These are phyloP conservation scores for Staphylotrichum tortipilum DNA, from an alignment of 495 filamentous ascomycete genomes.

Conservation along the genomic window DNA sequence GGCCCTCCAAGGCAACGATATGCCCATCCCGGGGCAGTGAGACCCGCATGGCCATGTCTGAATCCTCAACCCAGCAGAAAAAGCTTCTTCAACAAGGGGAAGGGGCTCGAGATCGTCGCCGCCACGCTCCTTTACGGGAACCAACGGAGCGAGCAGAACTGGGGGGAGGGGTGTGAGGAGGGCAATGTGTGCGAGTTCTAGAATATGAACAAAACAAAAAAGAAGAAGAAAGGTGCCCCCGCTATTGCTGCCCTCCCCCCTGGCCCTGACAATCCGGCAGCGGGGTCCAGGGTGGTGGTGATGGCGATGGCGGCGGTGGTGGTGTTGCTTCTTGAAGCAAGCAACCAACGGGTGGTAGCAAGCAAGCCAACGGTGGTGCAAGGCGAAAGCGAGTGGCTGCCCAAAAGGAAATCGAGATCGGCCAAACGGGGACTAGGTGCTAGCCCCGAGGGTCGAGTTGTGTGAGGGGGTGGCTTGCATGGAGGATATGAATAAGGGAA, in stretches of 20 bases:
- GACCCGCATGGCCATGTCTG: constrained; percentile 8
- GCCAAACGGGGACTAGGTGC: background rate
- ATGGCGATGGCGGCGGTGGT: too few relatives aligned
- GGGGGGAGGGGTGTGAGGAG: too few relatives aligned
- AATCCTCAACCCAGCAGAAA: background rate
- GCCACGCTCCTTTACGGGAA: background rate
- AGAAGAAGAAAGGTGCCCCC: background rate
- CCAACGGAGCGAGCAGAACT: background rate
- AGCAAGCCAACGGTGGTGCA: constrained; percentile 3
- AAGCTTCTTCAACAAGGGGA: background rate
- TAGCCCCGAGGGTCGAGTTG: background rate
- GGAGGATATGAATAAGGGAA: background rate
- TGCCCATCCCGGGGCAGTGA: constrained; percentile 21
- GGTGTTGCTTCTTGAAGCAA: too few relatives aligned
- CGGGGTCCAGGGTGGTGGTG: too few relatives aligned
- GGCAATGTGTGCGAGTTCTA: background rate
- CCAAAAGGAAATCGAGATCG: constrained; percentile 8
- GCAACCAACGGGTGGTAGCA: too few relatives aligned
- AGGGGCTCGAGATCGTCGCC: constrained; percentile 3
- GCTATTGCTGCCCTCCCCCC: too few relatives aligned
- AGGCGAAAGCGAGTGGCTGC: background rate
- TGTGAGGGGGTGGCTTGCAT: constrained; percentile 9
- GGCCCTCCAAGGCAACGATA: constrained; percentile 45
- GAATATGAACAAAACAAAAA: constrained; percentile 4
- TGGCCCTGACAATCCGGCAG: too few relatives aligned